phyloP scores from a whole-genome alignment of 257 asterid species.

The Coffea eugenioides region DNA sequence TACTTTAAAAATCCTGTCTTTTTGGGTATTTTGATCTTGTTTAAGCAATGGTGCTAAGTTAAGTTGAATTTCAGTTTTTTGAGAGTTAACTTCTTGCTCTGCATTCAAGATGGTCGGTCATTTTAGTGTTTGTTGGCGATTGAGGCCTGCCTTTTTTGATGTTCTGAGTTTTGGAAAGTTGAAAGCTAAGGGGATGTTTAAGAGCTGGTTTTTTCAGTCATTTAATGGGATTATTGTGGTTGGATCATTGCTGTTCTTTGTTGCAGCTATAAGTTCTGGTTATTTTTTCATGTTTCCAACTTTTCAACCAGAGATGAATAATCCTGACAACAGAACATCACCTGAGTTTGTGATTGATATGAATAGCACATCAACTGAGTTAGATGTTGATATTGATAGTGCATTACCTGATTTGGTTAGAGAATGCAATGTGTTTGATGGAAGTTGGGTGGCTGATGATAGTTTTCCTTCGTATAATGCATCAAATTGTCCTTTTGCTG shows the following conservation, averaged over 20 bases:
- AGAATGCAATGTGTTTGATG: constrained; percentile 74
- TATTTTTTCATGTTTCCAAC: constrained; percentile 50
- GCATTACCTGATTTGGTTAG: constrained; percentile 16
- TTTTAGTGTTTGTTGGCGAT: constrained; percentile 32
- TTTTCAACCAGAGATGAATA: constrained; percentile 35
- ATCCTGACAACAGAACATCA: constrained; percentile 15
- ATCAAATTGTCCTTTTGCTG: constrained; percentile 73
- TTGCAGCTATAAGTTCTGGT: constrained; percentile 64
- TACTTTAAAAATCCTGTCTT: neutral
- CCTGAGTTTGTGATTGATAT: constrained; percentile 11
- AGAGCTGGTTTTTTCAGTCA: constrained; percentile 57
- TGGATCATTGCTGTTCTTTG: constrained; percentile 58
- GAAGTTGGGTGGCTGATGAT: constrained; percentile 77
- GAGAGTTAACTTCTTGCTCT: constrained; percentile 15
- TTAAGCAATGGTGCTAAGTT: neutral
- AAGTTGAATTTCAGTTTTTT: constrained; percentile 12
- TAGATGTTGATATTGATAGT: constrained; percentile 1
- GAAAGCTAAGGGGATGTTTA: constrained; percentile 36
- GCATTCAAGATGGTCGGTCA: constrained; percentile 35
- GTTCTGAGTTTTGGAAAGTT: constrained; percentile 43
- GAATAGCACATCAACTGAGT: constrained; percentile 19
- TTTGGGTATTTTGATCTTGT: neutral
- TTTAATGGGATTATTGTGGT: constrained; percentile 53
- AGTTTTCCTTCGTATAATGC: constrained; percentile 78
- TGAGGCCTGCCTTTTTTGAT: constrained; percentile 38